phyloP scores from a whole-genome alignment of 805 yeast species.

The Kodamaea hsintzibuensis region DNA sequence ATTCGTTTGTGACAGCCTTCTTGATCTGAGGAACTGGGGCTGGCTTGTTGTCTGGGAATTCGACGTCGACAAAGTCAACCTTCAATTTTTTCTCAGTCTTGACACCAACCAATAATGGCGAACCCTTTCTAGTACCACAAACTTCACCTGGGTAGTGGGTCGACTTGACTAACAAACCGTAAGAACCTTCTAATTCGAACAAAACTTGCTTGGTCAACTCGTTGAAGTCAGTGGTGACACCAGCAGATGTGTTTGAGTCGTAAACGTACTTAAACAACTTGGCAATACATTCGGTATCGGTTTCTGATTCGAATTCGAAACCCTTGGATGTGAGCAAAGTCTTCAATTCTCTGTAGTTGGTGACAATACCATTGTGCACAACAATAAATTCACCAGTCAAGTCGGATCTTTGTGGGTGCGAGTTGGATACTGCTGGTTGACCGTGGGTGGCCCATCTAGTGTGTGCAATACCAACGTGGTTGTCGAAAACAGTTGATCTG shows the following conservation, averaged over 20 bases:
- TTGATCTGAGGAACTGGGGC: slow-evolving; percentile 19
- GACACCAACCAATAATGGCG: slow-evolving; percentile 96
- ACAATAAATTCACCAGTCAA: slow-evolving; percentile 78
- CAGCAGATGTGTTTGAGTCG: slow-evolving; percentile 71
- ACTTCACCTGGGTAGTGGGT: slow-evolving; percentile 93
- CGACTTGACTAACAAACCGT: slow-evolving; percentile 92
- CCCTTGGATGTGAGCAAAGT: slow-evolving; percentile 82
- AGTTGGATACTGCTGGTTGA: slow-evolving; percentile 78
- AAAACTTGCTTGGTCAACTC: slow-evolving; percentile 91
- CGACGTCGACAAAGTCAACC: slow-evolving; percentile 98
- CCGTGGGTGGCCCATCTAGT: slow-evolving; percentile 99
- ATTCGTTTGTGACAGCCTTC: slow-evolving; percentile 20
- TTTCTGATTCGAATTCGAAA: slow-evolving; percentile 80
- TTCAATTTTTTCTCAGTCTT: slow-evolving; percentile 93
- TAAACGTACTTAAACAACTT: slow-evolving; percentile 89
- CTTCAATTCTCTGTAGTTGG: slow-evolving; percentile 90
- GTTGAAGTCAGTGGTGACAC: slow-evolving; percentile 80
- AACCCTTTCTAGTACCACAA: slow-evolving; percentile 96
- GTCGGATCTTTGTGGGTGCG: slow-evolving; percentile 97
- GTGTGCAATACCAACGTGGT: slow-evolving; percentile 96
- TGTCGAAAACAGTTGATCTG: slow-evolving; percentile 64
- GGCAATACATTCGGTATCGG: slow-evolving; percentile 98
- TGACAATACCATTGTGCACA: slow-evolving; percentile 97
- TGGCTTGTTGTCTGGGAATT: slow-evolving; percentile 71
- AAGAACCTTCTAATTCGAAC: slow-evolving; percentile 94